These are phyloP conservation scores for Colletotrichum lindemuthianum DNA, from an alignment of 2,329 filamentous ascomycete species.

Conservation along the genomic window DNA sequence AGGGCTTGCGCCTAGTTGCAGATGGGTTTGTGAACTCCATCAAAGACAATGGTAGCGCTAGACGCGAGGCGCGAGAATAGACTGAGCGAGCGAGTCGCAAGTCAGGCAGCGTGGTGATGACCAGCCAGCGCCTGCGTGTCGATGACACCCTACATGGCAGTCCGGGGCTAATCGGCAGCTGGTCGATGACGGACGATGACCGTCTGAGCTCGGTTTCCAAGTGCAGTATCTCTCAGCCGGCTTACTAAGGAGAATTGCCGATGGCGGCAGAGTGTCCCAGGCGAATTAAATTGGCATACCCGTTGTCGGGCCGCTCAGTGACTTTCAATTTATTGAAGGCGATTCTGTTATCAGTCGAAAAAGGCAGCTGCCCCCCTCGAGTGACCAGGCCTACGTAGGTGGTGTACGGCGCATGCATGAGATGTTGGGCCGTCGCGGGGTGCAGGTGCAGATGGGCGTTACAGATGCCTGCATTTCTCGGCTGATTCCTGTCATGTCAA, in stretches of 20 bases:
- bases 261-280: conserved; percentile 3
- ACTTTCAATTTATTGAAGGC: conserved; percentile 13
- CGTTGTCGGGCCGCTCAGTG: conserved; percentile 4
- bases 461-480: conserved; percentile 13
- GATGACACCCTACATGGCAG: too few relatives aligned
- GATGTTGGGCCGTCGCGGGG: not conserved
- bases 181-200: not conserved
- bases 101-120: too few relatives aligned
- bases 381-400: not conserved
- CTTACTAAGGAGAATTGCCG: conserved; percentile 4
- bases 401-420: not conserved
- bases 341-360: conserved; percentile 28
- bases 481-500: not conserved
- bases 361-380: conserved; percentile 14
- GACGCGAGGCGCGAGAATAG: not conserved
- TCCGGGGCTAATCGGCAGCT: conserved; percentile 15
- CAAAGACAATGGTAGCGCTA: too few relatives aligned
- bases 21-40: too few relatives aligned
- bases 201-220: conserved; percentile 14
- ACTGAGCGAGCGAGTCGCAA: not conserved
- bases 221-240: not conserved
- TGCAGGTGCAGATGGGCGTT: conserved; percentile 3
- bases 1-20: too few relatives aligned
- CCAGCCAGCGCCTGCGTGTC: too few relatives aligned
- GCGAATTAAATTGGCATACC: conserved; percentile 1